These are phyloP conservation scores for Pseudonectria buxi DNA, from an alignment of 2,329 filamentous ascomycete genomes.

Conservation along the genomic window DNA sequence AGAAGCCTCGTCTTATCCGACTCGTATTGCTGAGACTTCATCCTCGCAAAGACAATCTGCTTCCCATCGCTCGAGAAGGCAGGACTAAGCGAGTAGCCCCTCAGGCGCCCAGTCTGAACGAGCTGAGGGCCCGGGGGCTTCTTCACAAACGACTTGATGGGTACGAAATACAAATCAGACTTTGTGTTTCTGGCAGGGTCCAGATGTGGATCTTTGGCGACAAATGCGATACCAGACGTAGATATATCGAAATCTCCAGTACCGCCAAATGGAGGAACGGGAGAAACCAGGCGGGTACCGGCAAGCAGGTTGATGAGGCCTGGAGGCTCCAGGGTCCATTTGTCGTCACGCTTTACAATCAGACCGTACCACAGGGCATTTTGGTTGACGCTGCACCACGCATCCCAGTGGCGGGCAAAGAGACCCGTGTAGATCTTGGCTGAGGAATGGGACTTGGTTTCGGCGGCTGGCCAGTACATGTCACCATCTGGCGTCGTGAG, in stretches of 20 bases:
- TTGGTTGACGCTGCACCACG: conserved; percentile 62
- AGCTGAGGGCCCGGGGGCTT: conserved; percentile 44
- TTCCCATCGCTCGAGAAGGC: conserved; percentile 68
- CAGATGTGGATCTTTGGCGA: conserved; percentile 66
- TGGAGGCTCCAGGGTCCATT: conserved; percentile 35
- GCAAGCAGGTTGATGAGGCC: conserved; percentile 58
- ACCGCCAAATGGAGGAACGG: conserved; percentile 72
- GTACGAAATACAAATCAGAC: conserved; percentile 70
- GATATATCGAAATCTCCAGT: conserved; percentile 74
- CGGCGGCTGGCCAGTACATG: conserved; percentile 59
- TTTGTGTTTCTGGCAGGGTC: conserved; percentile 72
- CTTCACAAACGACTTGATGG: conserved; percentile 55
- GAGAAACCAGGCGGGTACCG: conserved; percentile 54
- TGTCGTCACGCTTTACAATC: conserved; percentile 39
- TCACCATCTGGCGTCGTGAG: conserved; percentile 61
- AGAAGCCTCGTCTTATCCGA: conserved; percentile 63
- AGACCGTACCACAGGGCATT: conserved; percentile 68
- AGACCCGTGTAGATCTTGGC: conserved; percentile 67
- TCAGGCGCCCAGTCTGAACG: conserved; percentile 47
- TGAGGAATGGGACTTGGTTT: conserved; percentile 52
- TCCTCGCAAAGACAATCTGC: conserved; percentile 69
- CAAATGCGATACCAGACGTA: conserved; percentile 59
- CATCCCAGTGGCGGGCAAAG: conserved; percentile 79
- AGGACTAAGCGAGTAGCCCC: conserved; percentile 60
- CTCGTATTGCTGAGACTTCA: conserved; percentile 73